These are phyloP conservation scores for Saccharomyces mikatae DNA, from an alignment of 805 yeast genomes.

Conservation along the genomic window DNA sequence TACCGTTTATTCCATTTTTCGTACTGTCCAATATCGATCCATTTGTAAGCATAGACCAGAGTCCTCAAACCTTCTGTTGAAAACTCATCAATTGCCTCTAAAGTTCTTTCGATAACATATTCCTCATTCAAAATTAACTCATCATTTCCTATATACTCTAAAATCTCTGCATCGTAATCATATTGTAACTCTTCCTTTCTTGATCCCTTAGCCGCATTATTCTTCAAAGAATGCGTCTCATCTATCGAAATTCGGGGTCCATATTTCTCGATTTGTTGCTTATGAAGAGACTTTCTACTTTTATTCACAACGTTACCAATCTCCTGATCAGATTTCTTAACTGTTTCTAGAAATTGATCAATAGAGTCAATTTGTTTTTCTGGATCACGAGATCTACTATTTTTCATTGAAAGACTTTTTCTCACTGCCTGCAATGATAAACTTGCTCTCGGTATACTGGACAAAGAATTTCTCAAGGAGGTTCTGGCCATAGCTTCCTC, in stretches of 20 bases:
- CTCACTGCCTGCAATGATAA: conserved; percentile 26
- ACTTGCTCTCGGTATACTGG: conserved; percentile 21
- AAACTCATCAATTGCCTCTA: conserved; percentile 87
- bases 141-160: conserved; percentile 43
- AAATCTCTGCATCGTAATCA: conserved; percentile 9
- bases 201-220: not conserved
- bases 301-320: conserved; percentile 44
- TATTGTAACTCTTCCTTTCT: not conserved
- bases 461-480: conserved; percentile 29
- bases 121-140: conserved; percentile 60
- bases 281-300: conserved; percentile 51
- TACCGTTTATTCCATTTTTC: conserved; percentile 60
- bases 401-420: conserved; percentile 22
- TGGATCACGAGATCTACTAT: conserved; percentile 12
- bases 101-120: conserved; percentile 69
- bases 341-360: conserved; percentile 40
- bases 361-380: conserved; percentile 35
- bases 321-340: conserved; percentile 42
- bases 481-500: conserved; percentile 22
- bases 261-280: conserved; percentile 52
- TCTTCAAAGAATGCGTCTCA: not conserved
- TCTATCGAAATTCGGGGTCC: conserved; percentile 18
- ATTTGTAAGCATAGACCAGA: conserved; percentile 68
- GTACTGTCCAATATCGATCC: conserved; percentile 55
- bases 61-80: conserved; percentile 94